A percentile compares a stretch with the other conserved stretches of the same genome.
Evolutionary conservation across 495 filamentous ascomycete genomes (phyloP).

Genomic region (Penicillium salamii): DNA sequence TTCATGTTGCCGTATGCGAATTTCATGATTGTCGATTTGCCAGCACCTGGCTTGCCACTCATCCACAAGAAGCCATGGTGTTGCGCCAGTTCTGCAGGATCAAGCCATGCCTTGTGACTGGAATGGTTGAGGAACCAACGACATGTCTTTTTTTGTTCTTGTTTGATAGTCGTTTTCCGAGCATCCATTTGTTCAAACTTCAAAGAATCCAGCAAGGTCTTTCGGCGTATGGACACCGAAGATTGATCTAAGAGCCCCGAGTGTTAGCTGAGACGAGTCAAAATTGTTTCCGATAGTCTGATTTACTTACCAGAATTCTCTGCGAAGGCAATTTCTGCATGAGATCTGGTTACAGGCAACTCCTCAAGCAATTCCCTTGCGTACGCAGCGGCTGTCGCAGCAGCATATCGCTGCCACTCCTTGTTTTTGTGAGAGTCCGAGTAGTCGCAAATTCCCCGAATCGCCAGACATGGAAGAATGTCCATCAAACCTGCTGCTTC

Average conservation of each 20-base stretch:
- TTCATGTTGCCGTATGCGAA: conserved; percentile 28
- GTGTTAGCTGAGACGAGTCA: too few relatives aligned
- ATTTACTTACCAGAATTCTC: not conserved
- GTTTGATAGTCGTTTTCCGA: conserved; percentile 23
- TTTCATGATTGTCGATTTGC: conserved; percentile 56
- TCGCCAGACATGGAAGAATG: not conserved
- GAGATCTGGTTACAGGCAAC: not conserved
- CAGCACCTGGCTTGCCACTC: conserved; percentile 53
- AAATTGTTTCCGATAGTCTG: not conserved
- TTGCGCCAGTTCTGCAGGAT: conserved; percentile 25
- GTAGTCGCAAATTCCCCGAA: not conserved
- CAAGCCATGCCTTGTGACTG: conserved; percentile 48
- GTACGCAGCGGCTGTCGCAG: not conserved
- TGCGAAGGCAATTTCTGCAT: not conserved
- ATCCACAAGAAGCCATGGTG: conserved; percentile 57
- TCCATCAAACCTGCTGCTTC: not conserved
- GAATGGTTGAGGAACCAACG: conserved; percentile 43
- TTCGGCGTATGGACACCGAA: not conserved
- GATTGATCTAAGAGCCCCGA: too few relatives aligned
- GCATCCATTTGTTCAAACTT: conserved; percentile 30
- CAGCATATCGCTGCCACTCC: not conserved
- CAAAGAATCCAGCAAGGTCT: conserved; percentile 21
- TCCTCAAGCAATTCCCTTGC: not conserved
- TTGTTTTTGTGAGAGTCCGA: not conserved
- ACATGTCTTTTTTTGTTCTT: conserved; percentile 39